These are phyloP conservation scores for Didymella keratinophila DNA, from an alignment of 2,329 filamentous ascomycete species.

Conservation along the genomic window DNA sequence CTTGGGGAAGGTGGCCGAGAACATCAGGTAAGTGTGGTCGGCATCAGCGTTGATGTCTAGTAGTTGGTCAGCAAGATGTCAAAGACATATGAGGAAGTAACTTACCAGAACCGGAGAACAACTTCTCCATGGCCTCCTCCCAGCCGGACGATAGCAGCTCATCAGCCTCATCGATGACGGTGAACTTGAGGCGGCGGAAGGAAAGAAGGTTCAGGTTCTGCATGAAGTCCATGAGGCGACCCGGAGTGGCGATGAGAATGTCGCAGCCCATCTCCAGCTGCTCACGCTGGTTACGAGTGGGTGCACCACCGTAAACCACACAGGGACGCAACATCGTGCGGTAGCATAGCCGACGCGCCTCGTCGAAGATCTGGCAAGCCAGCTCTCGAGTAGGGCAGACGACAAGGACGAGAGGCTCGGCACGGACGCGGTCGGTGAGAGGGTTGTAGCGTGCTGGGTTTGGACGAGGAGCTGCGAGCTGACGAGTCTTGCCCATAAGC, in stretches of 20 bases:
- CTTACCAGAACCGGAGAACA: slow-evolving; percentile 83
- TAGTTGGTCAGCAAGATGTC: slow-evolving; percentile 22
- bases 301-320: slow-evolving; percentile 86
- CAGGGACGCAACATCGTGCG: slow-evolving; percentile 92
- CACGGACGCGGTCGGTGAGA: slow-evolving; percentile 64
- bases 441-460: slow-evolving; percentile 65
- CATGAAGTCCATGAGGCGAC: slow-evolving; percentile 86
- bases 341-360: slow-evolving; percentile 91
- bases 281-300: slow-evolving; percentile 70
- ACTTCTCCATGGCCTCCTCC: slow-evolving; percentile 75
- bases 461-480: slow-evolving; percentile 80
- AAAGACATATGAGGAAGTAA: slow-evolving; percentile 16
- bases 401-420: slow-evolving; percentile 87
- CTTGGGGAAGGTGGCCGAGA: slow-evolving; percentile 94
- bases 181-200: slow-evolving; percentile 72
- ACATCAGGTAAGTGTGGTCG: slow-evolving; percentile 77
- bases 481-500: slow-evolving; percentile 95
- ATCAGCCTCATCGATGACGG: slow-evolving; percentile 83
- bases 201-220: slow-evolving; percentile 72
- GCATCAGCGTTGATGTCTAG: slow-evolving; percentile 76
- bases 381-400: slow-evolving; percentile 89
- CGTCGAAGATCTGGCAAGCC: slow-evolving; percentile 93
- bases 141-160: slow-evolving; percentile 86
- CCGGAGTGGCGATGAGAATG: slow-evolving; percentile 85
- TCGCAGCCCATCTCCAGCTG: slow-evolving; percentile 88